Evolutionary conservation across 306 rosid species (phyloP), one percentile per base, ranked within the genome.

Genomic region (Medicago arabica): DNA sequence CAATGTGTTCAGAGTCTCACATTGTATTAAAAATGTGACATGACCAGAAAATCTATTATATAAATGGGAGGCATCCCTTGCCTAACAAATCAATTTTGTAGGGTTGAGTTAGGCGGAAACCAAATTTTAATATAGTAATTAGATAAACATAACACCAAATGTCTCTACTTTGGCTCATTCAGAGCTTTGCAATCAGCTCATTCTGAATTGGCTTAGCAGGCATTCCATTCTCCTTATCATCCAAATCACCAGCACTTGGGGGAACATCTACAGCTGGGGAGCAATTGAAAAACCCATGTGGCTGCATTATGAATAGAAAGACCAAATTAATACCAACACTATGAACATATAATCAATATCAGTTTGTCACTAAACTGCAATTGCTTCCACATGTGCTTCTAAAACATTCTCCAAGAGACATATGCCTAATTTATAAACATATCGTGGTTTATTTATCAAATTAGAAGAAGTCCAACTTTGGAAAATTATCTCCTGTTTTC

Each of bases 251-350:
- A 46, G 85, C 54, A 71, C 80, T 76, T 3, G 92, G 97, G 10
- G 94, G 97, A 58, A 89, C 91, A 53, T 91, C 94, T 63, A 89
- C 86, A 0, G 97, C 92, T 2, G 92, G 84, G 18, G 94, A 91
- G 88, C 87, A 83, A 38, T 89, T 91, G 71, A 89, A 91, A 88
- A 91, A 91, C 8, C 94, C 97, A 77, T 91, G 92, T 40, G 94
- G 95, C 95, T 86, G 89, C 86, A 82, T 60, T 75, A 78, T 44
- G 10, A 76, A 75, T 43, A 40, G 5, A 12, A 78, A 8, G 5
- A 76, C 39, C 13, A 19, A 50, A 54, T 74, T 17, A 77, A 39
- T 77, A 70, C 67, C 71, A 54, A 47, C 18, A 55, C 44, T 49
- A 36, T 38, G 8, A 31, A 63, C 51, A 62, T 0, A 72, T 51